Conservation (phyloP, 139 green algal species). For the Auxenochlorella pyrenoidosa region DNA sequence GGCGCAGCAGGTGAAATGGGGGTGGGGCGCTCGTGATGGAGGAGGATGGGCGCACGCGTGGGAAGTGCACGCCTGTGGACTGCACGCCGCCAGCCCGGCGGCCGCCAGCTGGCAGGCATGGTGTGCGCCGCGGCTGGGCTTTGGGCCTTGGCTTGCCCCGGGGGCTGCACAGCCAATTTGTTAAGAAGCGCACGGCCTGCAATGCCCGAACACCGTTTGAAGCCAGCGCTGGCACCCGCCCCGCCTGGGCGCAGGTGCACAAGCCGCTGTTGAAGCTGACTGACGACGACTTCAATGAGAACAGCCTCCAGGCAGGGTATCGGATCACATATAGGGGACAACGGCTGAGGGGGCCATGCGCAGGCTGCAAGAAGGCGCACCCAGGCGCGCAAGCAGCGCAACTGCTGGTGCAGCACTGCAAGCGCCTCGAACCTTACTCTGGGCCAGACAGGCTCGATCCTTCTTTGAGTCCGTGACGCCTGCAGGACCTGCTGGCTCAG, state of each 20-base stretch:
- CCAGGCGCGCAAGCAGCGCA: neutral
- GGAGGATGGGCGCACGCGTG: too few relatives aligned
- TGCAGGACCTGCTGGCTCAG: slow-evolving; percentile 32
- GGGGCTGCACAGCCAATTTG: too few relatives aligned
- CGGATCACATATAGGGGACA: too few relatives aligned
- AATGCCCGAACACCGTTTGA: too few relatives aligned
- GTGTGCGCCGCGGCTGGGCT: too few relatives aligned
- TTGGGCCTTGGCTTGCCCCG: too few relatives aligned
- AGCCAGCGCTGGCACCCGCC: neutral
- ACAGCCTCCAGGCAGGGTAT: slow-evolving; percentile 28
- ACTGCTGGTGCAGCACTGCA: neutral
- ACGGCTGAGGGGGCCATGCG: too few relatives aligned
- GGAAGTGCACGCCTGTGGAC: neutral
- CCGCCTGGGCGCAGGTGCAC: neutral
- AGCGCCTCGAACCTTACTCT: neutral
- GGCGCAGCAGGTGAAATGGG: neutral
- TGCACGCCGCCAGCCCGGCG: too few relatives aligned
- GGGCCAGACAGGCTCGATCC: neutral
- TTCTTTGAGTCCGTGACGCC: too few relatives aligned
- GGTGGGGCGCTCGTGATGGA: neutral
- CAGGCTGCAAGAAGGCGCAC: too few relatives aligned
- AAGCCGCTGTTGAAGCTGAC: slow-evolving; percentile 38
- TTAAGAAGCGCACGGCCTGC: too few relatives aligned
- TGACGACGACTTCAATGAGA: slow-evolving; percentile 25
- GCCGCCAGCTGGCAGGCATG: too few relatives aligned